phyloP scores from a whole-genome alignment of 2,329 filamentous ascomycete species.

The Grosmannia clavigera region DNA sequence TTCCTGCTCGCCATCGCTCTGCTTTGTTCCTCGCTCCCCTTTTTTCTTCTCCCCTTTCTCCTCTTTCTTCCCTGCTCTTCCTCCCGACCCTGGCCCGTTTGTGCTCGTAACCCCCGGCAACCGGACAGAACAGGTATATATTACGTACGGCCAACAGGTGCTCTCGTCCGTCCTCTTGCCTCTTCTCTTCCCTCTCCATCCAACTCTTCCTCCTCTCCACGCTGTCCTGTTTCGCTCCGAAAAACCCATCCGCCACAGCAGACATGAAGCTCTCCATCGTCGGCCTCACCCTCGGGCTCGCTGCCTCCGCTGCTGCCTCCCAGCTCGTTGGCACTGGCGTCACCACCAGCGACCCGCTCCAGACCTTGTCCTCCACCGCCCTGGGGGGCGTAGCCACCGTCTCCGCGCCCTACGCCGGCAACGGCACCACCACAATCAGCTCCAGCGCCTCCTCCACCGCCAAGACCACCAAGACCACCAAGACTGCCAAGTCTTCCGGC shows the following conservation, averaged over 20 bases:
- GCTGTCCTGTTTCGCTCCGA: too few relatives aligned
- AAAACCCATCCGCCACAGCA: too few relatives aligned
- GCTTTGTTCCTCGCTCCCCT: background rate
- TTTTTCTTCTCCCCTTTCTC: background rate
- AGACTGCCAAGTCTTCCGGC: background rate
- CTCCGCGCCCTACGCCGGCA: background rate
- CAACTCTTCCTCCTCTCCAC: too few relatives aligned
- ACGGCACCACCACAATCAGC: background rate
- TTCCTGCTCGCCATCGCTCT: background rate
- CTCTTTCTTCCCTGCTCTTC: background rate
- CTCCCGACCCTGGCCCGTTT: too few relatives aligned
- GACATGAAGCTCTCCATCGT: background rate
- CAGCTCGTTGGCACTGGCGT: background rate
- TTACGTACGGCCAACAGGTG: background rate
- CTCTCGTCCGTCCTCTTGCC: background rate
- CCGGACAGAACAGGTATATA: background rate
- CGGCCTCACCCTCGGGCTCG: background rate
- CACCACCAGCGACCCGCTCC: background rate
- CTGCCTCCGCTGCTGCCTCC: background rate
- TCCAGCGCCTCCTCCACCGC: background rate
- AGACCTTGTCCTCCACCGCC: background rate
- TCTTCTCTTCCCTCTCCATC: background rate
- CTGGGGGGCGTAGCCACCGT: background rate
- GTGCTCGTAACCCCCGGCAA: background rate
- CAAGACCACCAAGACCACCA: background rate